Conservation (phyloP, 495 filamentous ascomycete genomes). For the Aspergillus cavernicola region DNA sequence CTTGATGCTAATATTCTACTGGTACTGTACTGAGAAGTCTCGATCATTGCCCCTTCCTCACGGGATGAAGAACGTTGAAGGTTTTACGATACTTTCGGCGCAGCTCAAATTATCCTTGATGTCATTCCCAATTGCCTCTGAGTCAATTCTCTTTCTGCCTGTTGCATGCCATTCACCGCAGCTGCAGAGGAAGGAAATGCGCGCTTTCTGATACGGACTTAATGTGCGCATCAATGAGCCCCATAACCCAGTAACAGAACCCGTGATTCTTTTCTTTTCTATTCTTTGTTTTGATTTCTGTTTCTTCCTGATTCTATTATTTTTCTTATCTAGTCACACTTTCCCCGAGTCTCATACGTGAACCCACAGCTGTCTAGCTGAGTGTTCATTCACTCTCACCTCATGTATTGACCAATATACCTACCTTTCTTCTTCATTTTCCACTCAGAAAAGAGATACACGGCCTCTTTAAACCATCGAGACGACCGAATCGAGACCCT, state of each 20-base stretch:
- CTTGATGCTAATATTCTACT: background rate
- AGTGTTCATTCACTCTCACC: background rate
- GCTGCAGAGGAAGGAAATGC: no score
- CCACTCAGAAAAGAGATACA: background rate
- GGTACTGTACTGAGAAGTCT: background rate
- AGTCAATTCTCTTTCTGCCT: no score
- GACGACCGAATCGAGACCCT: background rate
- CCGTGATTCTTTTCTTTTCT: background rate
- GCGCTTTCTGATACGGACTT: background rate
- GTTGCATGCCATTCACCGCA: no score
- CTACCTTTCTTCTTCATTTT: background rate
- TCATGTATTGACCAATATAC: background rate
- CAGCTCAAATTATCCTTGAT: no score
- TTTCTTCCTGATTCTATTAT: background rate
- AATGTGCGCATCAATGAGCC: slow-evolving; percentile 1
- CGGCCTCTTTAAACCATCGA: background rate
- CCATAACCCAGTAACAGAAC: background rate
- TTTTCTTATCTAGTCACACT: background rate
- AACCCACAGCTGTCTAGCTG: background rate
- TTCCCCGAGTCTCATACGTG: background rate
- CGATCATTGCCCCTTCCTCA: no score
- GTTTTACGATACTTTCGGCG: no score
- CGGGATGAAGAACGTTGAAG: no score
- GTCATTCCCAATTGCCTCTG: background rate
- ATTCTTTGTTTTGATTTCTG: background rate